These are phyloP conservation scores for Angomonas ambiguus DNA, from an alignment of 208 protist species.

Conservation along the genomic window DNA sequence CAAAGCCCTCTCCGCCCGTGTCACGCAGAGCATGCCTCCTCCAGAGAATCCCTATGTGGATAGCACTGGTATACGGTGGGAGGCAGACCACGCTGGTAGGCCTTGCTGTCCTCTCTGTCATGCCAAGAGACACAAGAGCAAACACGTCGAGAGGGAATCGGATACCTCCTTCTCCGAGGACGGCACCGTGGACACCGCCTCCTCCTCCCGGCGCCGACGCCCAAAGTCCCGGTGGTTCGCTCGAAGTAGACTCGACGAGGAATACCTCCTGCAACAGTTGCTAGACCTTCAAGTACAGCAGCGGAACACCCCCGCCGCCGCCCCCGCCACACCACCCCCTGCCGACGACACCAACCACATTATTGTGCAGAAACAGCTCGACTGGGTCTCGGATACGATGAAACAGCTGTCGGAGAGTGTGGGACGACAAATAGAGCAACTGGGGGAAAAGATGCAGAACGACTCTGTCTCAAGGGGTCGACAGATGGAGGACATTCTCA, in stretches of 20 bases:
- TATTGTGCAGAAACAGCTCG: slow-evolving; percentile 7
- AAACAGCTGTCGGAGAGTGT: slow-evolving; percentile 16
- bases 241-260: background rate
- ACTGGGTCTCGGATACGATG: slow-evolving; percentile 11
- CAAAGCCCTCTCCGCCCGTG: slow-evolving; percentile 4
- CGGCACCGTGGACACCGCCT: background rate
- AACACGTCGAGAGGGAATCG: background rate
- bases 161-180: slow-evolving; percentile 6
- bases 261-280: background rate
- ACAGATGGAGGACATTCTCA: slow-evolving; percentile 10
- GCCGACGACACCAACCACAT: background rate
- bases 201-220: background rate
- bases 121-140: background rate
- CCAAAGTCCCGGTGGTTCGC: background rate
- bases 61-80: slow-evolving; percentile 11
- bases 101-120: slow-evolving; percentile 4
- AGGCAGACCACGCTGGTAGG: background rate
- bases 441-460: slow-evolving; percentile 2
- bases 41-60: background rate
- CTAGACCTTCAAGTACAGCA: background rate
- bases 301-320: background rate
- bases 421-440: slow-evolving; percentile 16
- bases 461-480: background rate
- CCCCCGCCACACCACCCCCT: background rate
- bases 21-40: background rate